Evolutionary conservation across 768 basidiomycete species (phyloP).

Genomic region (Lentinula lateritia): DNA sequence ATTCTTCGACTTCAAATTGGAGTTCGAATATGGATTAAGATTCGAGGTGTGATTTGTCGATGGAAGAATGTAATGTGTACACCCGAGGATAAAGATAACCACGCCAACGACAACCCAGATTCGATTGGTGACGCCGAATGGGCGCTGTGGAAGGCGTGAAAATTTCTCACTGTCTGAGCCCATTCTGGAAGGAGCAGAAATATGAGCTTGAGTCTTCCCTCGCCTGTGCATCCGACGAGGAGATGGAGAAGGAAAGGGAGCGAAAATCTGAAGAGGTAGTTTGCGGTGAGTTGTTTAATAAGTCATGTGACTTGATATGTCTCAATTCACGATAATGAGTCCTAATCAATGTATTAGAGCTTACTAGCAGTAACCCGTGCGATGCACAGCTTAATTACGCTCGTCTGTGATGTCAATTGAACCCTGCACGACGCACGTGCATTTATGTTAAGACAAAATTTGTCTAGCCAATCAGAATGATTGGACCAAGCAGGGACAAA

Average conservation of each 20-base stretch:
- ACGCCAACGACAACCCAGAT: slow-evolving; percentile 59
- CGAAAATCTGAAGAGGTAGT: neutral
- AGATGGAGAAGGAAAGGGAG: neutral
- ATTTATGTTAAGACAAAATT: too few relatives aligned
- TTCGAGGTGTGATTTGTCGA: slow-evolving; percentile 21
- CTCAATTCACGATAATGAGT: too few relatives aligned
- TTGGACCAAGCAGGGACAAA: too few relatives aligned
- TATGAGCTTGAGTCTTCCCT: slow-evolving; percentile 47
- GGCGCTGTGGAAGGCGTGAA: slow-evolving; percentile 52
- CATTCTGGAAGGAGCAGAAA: slow-evolving; percentile 46
- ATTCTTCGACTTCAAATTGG: slow-evolving; percentile 64
- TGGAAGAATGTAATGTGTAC: slow-evolving; percentile 54
- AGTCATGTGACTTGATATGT: neutral
- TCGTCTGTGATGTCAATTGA: too few relatives aligned
- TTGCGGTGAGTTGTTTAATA: neutral
- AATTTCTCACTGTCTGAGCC: slow-evolving; percentile 42
- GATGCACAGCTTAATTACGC: too few relatives aligned
- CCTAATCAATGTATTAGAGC: too few relatives aligned
- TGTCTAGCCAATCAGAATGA: too few relatives aligned
- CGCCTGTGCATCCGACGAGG: slow-evolving; percentile 50
- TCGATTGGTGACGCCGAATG: slow-evolving; percentile 58
- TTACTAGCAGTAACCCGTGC: too few relatives aligned
- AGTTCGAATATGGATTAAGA: slow-evolving; percentile 29
- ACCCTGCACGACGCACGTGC: too few relatives aligned
- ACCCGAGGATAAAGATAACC: slow-evolving; percentile 47